Base-by-base conservation (phyloP, 1,284 basidiomycete species). In the Ganoderma meredithae region DNA sequence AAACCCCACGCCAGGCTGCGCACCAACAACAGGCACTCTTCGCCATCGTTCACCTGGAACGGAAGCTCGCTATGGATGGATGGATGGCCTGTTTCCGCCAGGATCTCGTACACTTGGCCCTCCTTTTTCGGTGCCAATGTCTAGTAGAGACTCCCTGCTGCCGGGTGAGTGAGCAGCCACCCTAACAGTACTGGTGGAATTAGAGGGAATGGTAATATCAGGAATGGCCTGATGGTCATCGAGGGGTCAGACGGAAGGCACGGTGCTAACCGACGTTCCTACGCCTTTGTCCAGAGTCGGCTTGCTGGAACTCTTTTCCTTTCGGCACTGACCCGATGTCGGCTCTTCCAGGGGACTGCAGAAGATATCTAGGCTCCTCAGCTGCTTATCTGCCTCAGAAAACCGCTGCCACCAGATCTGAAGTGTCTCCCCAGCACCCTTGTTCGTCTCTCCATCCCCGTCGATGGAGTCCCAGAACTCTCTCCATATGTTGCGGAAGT, bases 401-500 rank as follows among this genome's bases (percentile, higher is more conserved):
- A 88, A 93, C 22, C 92, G 81, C 43, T 80, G 79, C 76, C 83
- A 82, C 92, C 92, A 94, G 15, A 92, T 89, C 0, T 81, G 81
- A 47, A 88, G 74, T 19, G 91, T 93, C 80, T 92, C 90, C 53
- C 83, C 84, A 17, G 83, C 84, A 7, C 88, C 89, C 0, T 84
- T 86, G 68, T 89, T 90, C 76, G 86, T 82, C 81, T 93, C 92
- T 5, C 88, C 91, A 47, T 93, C 91, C 10, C 92, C 89, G 43
- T 87, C 83, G 55, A 94, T 80, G 73, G 91, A 90, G 67, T 93
- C 90, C 93, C 93, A 94, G 22, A 94, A 79, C 22, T 88, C 88
- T 0, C 82, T 83, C 93, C 93, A 95, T 47, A 84, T 80, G 62
- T 87, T 86, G 52, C 84, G 82, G 7, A 90, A 83, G 52, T 86